Evolutionary conservation across 2,329 filamentous ascomycete genomes (phyloP), one percentile per base, ranked within the genome.

Genomic region (Colletotrichum sp.): DNA sequence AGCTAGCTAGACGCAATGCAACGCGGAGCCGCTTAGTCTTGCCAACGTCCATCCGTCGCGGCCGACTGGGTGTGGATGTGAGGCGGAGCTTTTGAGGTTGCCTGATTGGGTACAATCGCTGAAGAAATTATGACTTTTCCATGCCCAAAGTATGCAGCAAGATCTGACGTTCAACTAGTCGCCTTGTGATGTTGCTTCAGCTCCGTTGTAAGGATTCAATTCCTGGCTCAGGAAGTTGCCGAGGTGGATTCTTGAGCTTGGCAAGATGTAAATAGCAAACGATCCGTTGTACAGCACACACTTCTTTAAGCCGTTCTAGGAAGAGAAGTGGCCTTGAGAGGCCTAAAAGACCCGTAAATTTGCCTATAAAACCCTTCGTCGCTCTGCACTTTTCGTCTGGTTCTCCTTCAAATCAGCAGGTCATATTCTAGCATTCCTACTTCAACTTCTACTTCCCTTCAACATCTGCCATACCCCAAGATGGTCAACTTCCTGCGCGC

Each of bases 401-500:
- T 16, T 15, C 10, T 43, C 43, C 8, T 66, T 39, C 30, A 22
- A 30, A 58, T 8, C n/a, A 36, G 27, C 16, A 22, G 3, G n/a
- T 32, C 25, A 9, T 30, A 25, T 39, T 34, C 27, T 22, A n/a
- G 30, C 56, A 28, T 13, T 25, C 22, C 6, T 36, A 10, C 28
- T 13, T 28, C 22, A n/a, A 22, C 28, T 12, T 25, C 8, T 4
- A 18, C 5, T 27, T 27, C 22, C 22, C n/a, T 32, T n/a, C 22
- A 48, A 36, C 12, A 43, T 36, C 62, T 15, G 16, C 27, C 25
- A 28, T 10, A 43, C 25, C 9, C 39, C 39, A 73, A 43, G 27
- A 73, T 70, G 71, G 71, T 73, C 43, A 73, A 64, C n/a, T 56
- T 70, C 56, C 60, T 64, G 22, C 66, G 30, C 28, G 39, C 55